These are phyloP conservation scores for Penicillium odoratum DNA, from an alignment of 495 filamentous ascomycete species.

Conservation along the genomic window DNA sequence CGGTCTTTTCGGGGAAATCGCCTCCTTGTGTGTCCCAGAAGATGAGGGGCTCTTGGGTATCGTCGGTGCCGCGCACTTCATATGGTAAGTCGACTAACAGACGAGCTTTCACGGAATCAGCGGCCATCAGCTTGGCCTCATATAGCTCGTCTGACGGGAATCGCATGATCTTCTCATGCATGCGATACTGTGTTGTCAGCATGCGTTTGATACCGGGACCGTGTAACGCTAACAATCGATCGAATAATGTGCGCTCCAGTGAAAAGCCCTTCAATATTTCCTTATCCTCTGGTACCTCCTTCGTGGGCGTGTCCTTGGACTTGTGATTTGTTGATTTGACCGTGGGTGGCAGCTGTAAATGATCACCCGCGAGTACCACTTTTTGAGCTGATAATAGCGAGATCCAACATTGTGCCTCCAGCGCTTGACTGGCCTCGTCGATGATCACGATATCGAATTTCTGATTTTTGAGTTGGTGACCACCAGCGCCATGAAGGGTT, in stretches of 20 bases:
- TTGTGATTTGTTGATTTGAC: conserved; percentile 65
- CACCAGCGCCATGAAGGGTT: conserved; percentile 90
- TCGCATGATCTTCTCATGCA: conserved; percentile 93
- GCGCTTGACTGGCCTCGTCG: conserved; percentile 92
- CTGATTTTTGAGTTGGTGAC: conserved; percentile 75
- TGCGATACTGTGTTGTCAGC: conserved; percentile 97
- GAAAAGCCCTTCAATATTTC: conserved; percentile 46
- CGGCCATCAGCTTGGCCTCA: conserved; percentile 74
- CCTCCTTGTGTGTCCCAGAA: conserved; percentile 97
- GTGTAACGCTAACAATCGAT: conserved; percentile 79
- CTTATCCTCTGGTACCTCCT: conserved; percentile 20
- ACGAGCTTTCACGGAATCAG: conserved; percentile 69
- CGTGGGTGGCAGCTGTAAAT: conserved; percentile 91
- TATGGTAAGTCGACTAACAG: conserved; percentile 79
- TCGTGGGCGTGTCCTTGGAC: conserved; percentile 22
- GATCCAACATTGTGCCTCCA: conserved; percentile 99
- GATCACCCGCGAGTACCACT: conserved; percentile 89
- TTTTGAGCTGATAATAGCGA: conserved; percentile 78
- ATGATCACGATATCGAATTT: conserved; percentile 93
- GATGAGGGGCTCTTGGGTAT: conserved; percentile 82
- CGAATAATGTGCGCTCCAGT: conserved; percentile 88
- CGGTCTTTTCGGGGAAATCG: conserved; percentile 70
- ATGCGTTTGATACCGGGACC: conserved; percentile 84
- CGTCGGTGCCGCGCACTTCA: conserved; percentile 75
- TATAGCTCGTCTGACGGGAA: conserved; percentile 93